Base-by-base conservation (phyloP, 2,329 filamentous ascomycete species). In the Epichloe sibirici region DNA sequence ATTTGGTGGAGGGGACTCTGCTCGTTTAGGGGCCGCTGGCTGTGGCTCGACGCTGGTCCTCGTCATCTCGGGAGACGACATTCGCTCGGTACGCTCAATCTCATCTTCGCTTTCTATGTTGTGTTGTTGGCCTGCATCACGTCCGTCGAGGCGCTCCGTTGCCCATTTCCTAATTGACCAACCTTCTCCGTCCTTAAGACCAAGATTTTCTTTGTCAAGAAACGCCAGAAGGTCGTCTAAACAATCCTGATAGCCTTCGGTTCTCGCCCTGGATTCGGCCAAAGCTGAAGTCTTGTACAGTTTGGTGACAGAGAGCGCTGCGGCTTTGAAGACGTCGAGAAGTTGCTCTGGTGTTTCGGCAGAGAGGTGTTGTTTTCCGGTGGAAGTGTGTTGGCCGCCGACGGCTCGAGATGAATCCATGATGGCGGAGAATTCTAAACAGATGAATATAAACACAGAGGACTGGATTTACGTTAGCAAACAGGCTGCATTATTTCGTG, bases 251-350 rank as follows among this genome's bases (percentile, higher is more conserved):
- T 96, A 97, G 28, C 93, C 93, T 40, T 90, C 85, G 49, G 80
- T 72, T 48, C 88, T 82, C 46, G 89, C 83, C 62, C 84, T 83
- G 48, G 84, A 77, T 65, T 93, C 84, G 48, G 88, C 86, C 35
- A 82, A 76, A 12, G 88, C 85, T 3, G 91, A 91, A 40, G 85
- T 90, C 70, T 95, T 96, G 74, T 97, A 97, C 13, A 98, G 82
- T 63, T 94, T 95, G 47, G 93, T 97, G 52, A 97, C 90, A 5
- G 90, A 95, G 37, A 96, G 77, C 21, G 93, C 93, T 37, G 93
- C 93, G 15, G 86, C 83, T 68, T 90, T 93, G 77, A 98, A 98
- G 54, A 88, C 85, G 61, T 91, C 85, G 53, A 96, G 81, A 47
- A 96, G 81, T 64, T 82, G 77, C 63, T 84, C 81, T 17, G 79